Evolutionary conservation across 352 stramenopile genomes (phyloP), one percentile per base, ranked within the genome.

Genomic region (Pythium chondricola): DNA sequence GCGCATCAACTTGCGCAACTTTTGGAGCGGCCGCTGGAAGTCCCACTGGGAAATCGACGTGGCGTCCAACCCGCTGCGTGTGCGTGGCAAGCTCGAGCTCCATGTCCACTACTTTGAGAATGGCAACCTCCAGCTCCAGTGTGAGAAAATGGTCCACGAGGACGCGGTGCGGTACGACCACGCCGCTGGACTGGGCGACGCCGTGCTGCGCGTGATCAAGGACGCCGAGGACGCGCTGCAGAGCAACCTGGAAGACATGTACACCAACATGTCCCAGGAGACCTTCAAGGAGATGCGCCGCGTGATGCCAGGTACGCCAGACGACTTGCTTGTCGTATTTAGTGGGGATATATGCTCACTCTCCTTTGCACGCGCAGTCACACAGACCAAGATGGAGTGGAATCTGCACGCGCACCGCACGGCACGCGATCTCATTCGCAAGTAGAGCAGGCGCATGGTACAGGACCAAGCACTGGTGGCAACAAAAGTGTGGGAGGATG

Each of bases 101-200:
- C 85, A 90, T 49, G 88, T 93, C 24, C 93, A 98, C 67, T 97
- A 97, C 70, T 98, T 97, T 73, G 93, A 98, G 72, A 96, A 98
- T 65, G 93, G 91, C 26, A 98, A 98, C 57, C 65, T 98, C 39
- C 90, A 97, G 70, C 58, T 97, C 33, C 79, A 95, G 54, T 90
- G 69, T 41, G 62, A 69, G 48, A 96, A 95, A 55, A 44, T 65
- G 3, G 52, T 95, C 4, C 37, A 27, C 22, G 69, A 79, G 14
- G 65, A 86, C n/a, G n/a, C n/a, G 30, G 57, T 92, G 13, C 51
- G 57, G 10, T 75, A 76, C 17, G 46, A 70, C 10, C 48, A 62
- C 16, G 25, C 67, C 13, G 65, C 65, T 6, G 71, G 61, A 7
- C 48, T 95, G 20, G 80, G 69, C 42, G 72, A 88, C 18, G 75